Evolutionary conservation across 2,329 filamentous ascomycete species (phyloP).

Genomic region (Trichoderma simmonsii): DNA sequence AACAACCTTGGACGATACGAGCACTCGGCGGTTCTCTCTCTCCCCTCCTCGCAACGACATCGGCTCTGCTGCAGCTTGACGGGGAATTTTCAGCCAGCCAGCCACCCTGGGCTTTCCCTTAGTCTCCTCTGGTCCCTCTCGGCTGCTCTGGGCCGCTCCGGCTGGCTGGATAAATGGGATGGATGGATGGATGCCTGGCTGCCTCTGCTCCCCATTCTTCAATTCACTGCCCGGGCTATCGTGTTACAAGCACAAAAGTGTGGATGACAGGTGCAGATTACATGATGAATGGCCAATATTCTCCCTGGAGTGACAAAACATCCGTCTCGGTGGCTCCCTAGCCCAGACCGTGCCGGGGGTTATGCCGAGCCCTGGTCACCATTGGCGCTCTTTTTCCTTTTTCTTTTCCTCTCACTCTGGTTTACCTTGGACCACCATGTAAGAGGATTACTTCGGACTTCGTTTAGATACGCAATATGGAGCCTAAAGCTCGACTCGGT

Average conservation of each 20-base stretch:
- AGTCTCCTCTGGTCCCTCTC: neutral
- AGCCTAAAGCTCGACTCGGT: neutral
- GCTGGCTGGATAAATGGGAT: neutral
- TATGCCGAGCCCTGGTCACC: neutral
- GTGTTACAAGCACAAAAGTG: neutral
- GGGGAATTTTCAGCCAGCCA: neutral
- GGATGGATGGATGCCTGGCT: neutral
- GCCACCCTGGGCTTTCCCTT: neutral
- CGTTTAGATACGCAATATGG: neutral
- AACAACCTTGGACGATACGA: neutral
- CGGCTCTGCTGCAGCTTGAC: neutral
- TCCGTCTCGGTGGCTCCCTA: neutral
- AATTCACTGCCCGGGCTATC: neutral
- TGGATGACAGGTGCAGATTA: neutral
- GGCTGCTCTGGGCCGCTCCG: neutral
- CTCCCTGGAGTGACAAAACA: neutral
- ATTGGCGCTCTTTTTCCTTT: neutral
- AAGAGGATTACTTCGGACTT: neutral
- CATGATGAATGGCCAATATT: neutral
- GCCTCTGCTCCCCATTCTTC: neutral
- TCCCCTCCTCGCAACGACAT: neutral
- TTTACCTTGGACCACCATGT: neutral
- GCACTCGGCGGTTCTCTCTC: neutral
- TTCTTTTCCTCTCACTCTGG: neutral
- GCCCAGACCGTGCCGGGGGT: neutral